phyloP scores from a whole-genome alignment of 805 yeast species.

The Myxozyma kluyveri region DNA sequence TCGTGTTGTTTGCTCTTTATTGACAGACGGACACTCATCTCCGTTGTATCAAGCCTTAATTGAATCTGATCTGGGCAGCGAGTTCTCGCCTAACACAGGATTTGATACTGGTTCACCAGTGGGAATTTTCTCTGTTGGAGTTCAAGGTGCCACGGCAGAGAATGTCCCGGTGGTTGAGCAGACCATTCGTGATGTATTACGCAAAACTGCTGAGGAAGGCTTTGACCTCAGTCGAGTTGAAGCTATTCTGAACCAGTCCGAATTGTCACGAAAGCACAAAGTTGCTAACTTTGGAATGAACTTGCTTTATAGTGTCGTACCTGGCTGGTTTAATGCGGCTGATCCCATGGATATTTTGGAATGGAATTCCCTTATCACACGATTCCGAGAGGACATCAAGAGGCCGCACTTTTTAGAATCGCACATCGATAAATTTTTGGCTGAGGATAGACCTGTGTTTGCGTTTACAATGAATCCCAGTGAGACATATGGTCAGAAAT shows the following conservation, averaged over 20 bases:
- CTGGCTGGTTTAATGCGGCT: constrained; percentile 80
- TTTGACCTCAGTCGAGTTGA: constrained; percentile 64
- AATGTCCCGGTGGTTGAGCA: constrained; percentile 48
- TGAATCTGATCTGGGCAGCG: constrained; percentile 81
- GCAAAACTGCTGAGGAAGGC: constrained; percentile 43
- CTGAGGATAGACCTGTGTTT: constrained; percentile 55
- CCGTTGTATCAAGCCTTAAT: constrained; percentile 83
- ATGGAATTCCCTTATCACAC: constrained; percentile 57
- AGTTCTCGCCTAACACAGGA: constrained; percentile 84
- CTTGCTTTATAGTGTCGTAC: constrained; percentile 67
- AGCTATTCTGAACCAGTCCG: constrained; percentile 86
- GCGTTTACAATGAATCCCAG: constrained; percentile 76
- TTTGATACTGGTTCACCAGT: constrained; percentile 75
- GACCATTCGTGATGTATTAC: constrained; percentile 49
- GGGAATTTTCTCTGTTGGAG: constrained; percentile 77
- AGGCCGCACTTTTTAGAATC: constrained; percentile 61
- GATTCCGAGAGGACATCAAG: constrained; percentile 61
- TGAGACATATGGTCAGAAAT: constrained; percentile 49
- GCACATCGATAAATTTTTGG: constrained; percentile 53
- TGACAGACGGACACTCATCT: constrained; percentile 89
- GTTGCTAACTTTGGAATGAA: constrained; percentile 87
- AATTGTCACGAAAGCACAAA: constrained; percentile 77
- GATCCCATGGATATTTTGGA: constrained; percentile 70
- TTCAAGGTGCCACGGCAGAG: constrained; percentile 64
- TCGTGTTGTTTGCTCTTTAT: constrained; percentile 64